Percentiles rank a stretch among this genome's conserved stretches.
phyloP scores from a whole-genome alignment of 495 filamentous ascomycete genomes.

The Lasiosphaeria miniovina region DNA sequence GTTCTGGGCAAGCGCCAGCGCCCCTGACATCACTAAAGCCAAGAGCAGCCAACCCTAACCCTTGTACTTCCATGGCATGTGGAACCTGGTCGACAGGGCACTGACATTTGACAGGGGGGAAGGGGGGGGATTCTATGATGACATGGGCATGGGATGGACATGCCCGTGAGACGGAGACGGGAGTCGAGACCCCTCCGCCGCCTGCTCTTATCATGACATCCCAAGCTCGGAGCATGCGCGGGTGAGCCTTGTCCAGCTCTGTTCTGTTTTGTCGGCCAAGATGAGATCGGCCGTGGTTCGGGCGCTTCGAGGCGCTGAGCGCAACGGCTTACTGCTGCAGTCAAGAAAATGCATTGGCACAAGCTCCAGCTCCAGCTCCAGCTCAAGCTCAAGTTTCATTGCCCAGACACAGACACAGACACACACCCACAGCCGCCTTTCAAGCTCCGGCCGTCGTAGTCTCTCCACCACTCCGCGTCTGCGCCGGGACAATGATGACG shows the following conservation, averaged over 20 bases:
- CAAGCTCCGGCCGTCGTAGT: slow-evolving; percentile 1
- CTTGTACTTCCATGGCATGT: neutral
- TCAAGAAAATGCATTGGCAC: slow-evolving; percentile 2
- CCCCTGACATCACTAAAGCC: no score
- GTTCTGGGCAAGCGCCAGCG: no score
- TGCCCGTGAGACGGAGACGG: no score
- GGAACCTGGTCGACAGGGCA: neutral
- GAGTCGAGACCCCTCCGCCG: no score
- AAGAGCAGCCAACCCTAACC: no score
- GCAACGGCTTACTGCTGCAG: slow-evolving; percentile 10
- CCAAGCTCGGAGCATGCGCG: slow-evolving; percentile 3
- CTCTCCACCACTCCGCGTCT: slow-evolving; percentile 21
- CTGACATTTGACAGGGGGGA: no score
- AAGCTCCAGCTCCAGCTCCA: neutral
- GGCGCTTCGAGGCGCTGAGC: slow-evolving; percentile 16
- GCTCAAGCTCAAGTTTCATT: slow-evolving; percentile 7
- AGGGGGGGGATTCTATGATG: no score
- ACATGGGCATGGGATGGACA: no score
- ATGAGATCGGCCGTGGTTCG: slow-evolving; percentile 25
- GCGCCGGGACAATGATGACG: slow-evolving; percentile 18
- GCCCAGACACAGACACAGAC: neutral
- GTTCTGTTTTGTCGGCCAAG: slow-evolving; percentile 6
- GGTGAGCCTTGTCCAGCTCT: neutral
- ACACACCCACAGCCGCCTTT: neutral
- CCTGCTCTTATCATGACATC: neutral